These are phyloP conservation scores for Uronychia binucleata DNA, from an alignment of 73 alveolate genomes.

Conservation along the genomic window DNA sequence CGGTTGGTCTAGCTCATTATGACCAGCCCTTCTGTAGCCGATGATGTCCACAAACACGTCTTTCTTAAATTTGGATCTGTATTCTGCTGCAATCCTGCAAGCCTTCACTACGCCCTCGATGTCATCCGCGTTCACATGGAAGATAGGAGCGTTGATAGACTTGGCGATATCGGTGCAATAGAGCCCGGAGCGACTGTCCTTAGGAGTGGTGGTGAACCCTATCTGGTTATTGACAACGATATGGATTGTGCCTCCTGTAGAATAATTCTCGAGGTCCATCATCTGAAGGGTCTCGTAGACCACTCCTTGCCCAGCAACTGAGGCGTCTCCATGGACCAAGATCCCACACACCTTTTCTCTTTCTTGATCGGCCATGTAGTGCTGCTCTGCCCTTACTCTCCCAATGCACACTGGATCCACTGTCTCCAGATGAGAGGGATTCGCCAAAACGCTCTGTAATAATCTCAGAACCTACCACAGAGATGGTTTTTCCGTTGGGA, in stretches of 20 bases:
- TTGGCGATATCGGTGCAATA: conserved; percentile 91
- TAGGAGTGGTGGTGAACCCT: conserved; percentile 94
- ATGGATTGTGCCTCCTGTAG: conserved; percentile 92
- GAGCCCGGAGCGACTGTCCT: conserved; percentile 82
- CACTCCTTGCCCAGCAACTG: conserved; percentile 98
- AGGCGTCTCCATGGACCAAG: conserved; percentile 95
- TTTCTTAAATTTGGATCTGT: conserved; percentile 64
- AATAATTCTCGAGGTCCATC: conserved; percentile 81
- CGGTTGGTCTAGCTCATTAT: conserved; percentile 96
- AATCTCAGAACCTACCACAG: too few species aligned
- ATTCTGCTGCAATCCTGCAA: conserved; percentile 82
- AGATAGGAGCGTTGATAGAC: conserved; percentile 89
- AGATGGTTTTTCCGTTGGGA: conserved; percentile 46
- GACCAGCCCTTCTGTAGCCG: conserved; percentile 95
- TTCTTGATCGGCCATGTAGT: conserved; percentile 63
- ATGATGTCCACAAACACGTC: conserved; percentile 84
- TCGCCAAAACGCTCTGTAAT: conserved; percentile 90
- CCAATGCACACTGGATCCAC: conserved; percentile 95
- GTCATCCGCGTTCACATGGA: conserved; percentile 93
- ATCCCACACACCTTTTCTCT: conserved; percentile 60
- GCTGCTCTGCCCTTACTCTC: conserved; percentile 87
- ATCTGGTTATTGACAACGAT: conserved; percentile 92
- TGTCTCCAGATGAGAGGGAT: conserved; percentile 96
- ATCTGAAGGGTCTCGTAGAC: conserved; percentile 93
- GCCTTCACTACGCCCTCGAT: conserved; percentile 59